phyloP scores from a whole-genome alignment of 768 basidiomycete genomes.

The Lentinula aciculospora region DNA sequence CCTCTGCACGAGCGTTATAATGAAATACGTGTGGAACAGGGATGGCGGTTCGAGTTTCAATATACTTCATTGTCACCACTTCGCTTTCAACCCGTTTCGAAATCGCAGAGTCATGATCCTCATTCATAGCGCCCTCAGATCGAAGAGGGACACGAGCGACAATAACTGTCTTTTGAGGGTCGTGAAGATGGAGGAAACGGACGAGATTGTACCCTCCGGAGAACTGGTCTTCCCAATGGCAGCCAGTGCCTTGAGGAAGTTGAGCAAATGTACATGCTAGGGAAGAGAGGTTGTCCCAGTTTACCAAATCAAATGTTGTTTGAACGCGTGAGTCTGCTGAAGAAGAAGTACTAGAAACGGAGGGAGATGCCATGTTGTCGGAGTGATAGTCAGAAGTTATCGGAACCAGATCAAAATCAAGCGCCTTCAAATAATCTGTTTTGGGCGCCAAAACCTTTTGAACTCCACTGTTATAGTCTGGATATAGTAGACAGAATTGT shows the following conservation, averaged over 20 bases:
- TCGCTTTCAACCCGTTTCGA: conserved; percentile 7
- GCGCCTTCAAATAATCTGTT: too few species aligned
- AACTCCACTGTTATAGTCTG: too few species aligned
- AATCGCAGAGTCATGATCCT: not conserved
- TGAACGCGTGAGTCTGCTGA: not conserved
- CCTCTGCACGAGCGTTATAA: not conserved
- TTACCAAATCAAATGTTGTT: conserved; percentile 2
- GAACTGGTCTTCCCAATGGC: conserved; percentile 7
- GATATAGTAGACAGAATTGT: too few species aligned
- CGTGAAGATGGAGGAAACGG: conserved; percentile 9
- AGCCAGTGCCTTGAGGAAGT: not conserved
- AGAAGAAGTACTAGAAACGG: not conserved
- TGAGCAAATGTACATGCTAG: conserved; percentile 1
- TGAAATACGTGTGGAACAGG: conserved; percentile 8
- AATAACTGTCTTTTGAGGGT: not conserved
- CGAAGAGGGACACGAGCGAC: conserved; percentile 9
- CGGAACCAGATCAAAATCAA: too few species aligned
- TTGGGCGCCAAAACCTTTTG: too few species aligned
- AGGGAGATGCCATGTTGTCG: conserved; percentile 1
- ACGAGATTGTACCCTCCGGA: conserved; percentile 10
- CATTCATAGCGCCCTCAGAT: not conserved
- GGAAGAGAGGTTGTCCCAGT: conserved; percentile 8
- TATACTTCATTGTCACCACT: conserved; percentile 9
- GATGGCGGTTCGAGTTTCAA: conserved; percentile 5
- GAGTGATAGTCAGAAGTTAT: not conserved